Base-by-base conservation (phyloP, 257 asterid genomes). In the Anisodus acutangulus region DNA sequence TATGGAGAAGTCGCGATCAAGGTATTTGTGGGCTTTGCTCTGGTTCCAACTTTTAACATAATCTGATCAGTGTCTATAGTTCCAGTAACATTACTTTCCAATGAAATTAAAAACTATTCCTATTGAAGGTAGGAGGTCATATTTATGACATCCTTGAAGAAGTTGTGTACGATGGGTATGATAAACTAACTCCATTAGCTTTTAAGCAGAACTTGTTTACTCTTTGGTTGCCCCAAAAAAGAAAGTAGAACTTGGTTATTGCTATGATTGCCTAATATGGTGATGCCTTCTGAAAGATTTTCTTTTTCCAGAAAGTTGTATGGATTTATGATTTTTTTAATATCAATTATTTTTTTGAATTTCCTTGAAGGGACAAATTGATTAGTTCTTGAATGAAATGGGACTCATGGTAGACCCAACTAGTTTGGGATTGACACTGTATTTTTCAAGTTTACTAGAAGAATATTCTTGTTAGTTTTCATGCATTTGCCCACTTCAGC, bases 1-100 rank as follows among this genome's bases (percentile, higher is more conserved):
- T 90, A 94, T 79, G 97, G 93, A 47, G 98, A 92, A 85, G 90
- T 90, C 69, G 81, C 81, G 78, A 91, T 87, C 59, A 91, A 97
- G 99, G 99, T 96, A 90, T 84, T 59, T 78, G 81, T 22, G 47
- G 47, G 47, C 49, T 51, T 51, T 76, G 53, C 8, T 19, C 86
- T 79, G 79, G 84, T 72, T 58, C 47, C 79, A 43, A 62, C 83
- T 82, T 69, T 43, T 15, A 51, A 19, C 19, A 49, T 43, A 66
- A 67, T 64, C 69, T 70, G 81, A 63, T 37, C 64, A 57, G 81
- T 69, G 79, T 85, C 58, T 81, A 26, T 59, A 35, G 62, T 22
- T 59, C 60, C 19, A 3, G 15, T 69, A 22, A 53, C 68, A 81
- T 76, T 81, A 60, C 37, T 12, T 66, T 83, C 12, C 22, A 12